A percentile compares a stretch with the other conserved stretches of the same genome.
Conservation (phyloP, 805 yeast genomes). For the Yarrowia bubula region DNA sequence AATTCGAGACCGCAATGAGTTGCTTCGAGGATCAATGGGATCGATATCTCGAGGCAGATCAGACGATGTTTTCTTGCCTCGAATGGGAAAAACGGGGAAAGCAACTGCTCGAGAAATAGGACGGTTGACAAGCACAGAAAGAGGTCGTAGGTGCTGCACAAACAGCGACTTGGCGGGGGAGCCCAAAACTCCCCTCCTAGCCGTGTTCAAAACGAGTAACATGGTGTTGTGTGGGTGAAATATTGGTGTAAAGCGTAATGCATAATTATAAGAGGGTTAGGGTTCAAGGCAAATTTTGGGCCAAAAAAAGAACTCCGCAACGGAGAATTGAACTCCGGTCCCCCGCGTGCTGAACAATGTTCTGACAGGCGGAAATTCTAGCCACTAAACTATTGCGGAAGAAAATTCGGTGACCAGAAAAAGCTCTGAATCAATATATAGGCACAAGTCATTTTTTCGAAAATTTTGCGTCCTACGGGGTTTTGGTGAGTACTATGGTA, state of each 20-base stretch:
- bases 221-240: neutral
- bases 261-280: neutral
- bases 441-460: too few species aligned
- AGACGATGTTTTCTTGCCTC: neutral
- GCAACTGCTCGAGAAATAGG: neutral
- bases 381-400: slow-evolving; percentile 41
- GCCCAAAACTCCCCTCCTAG: neutral
- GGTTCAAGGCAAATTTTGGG: neutral
- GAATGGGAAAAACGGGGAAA: neutral
- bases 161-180: neutral
- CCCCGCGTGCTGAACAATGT: slow-evolving; percentile 23
- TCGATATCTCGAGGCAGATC: slow-evolving; percentile 22
- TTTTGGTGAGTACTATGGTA: too few species aligned
- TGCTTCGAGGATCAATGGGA: slow-evolving; percentile 23
- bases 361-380: slow-evolving; percentile 43
- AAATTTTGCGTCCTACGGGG: too few species aligned
- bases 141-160: neutral
- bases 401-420: too few species aligned
- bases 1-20: slow-evolving; percentile 47
- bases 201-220: slow-evolving; percentile 5
- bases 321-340: slow-evolving; percentile 25
- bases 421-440: too few species aligned
- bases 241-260: neutral
- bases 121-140: neutral
- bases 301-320: slow-evolving; percentile 12